These are phyloP conservation scores for Ophiocordyceps camponoti-leonardi DNA, from an alignment of 2,329 filamentous ascomycete genomes.

Conservation along the genomic window DNA sequence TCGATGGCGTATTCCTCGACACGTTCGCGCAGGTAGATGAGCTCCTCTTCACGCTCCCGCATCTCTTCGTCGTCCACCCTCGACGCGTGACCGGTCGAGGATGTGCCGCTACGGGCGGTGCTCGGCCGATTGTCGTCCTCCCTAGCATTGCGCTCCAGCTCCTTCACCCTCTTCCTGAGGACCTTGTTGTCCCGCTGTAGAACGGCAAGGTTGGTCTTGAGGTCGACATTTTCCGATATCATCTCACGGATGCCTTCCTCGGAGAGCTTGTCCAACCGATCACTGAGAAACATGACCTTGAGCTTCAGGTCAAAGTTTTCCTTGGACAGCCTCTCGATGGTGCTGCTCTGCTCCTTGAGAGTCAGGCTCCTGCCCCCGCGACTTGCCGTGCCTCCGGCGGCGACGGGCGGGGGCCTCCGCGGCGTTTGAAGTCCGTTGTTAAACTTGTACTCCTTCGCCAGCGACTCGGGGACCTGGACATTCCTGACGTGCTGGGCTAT, in stretches of 20 bases:
- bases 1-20: slow-evolving; percentile 71
- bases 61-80: slow-evolving; percentile 40
- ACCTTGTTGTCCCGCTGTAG: slow-evolving; percentile 82
- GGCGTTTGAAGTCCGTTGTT: slow-evolving; percentile 50
- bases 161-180: slow-evolving; percentile 63
- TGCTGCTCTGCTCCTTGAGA: slow-evolving; percentile 92
- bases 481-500: slow-evolving; percentile 78
- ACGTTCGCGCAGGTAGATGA: slow-evolving; percentile 68
- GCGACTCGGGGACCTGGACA: slow-evolving; percentile 76
- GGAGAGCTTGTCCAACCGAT: slow-evolving; percentile 80
- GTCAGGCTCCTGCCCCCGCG: slow-evolving; percentile 59
- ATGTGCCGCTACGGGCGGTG: slow-evolving; percentile 37
- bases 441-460: slow-evolving; percentile 71
- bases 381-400: slow-evolving; percentile 21
- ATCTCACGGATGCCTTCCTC: slow-evolving; percentile 96
- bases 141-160: slow-evolving; percentile 66
- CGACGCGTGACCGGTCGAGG: slow-evolving; percentile 40
- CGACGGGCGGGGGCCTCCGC: slow-evolving; percentile 28
- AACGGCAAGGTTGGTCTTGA: slow-evolving; percentile 78
- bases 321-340: slow-evolving; percentile 88
- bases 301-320: slow-evolving; percentile 97
- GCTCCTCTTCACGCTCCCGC: slow-evolving; percentile 71
- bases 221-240: slow-evolving; percentile 92
- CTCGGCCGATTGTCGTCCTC: slow-evolving; percentile 46
- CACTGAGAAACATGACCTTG: slow-evolving; percentile 92